Evolutionary conservation across 2,329 filamentous ascomycete genomes (phyloP).

Genomic region (Aureobasidium sp.): DNA sequence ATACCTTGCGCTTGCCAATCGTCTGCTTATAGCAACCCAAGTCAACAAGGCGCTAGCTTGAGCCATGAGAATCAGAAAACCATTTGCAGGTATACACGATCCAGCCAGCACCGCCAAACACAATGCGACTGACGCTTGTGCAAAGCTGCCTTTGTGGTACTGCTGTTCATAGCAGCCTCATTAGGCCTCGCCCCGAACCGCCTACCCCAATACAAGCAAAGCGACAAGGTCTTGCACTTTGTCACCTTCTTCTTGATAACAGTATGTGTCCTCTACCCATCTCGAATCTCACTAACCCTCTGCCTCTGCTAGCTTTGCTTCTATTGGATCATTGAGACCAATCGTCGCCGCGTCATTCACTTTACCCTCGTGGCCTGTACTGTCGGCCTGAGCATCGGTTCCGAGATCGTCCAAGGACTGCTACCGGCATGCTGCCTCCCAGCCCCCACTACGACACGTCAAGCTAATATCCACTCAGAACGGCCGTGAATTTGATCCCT

Average conservation of each 20-base stretch:
- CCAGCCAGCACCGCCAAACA: background rate
- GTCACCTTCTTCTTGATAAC: slow-evolving; percentile 87
- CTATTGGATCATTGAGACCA: slow-evolving; percentile 96
- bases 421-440: slow-evolving; percentile 50
- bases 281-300: background rate
- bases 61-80: slow-evolving; percentile 75
- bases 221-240: slow-evolving; percentile 82
- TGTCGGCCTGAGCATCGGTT: slow-evolving; percentile 61
- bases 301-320: slow-evolving; percentile 50
- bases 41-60: background rate
- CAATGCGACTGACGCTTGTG: background rate
- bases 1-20: background rate
- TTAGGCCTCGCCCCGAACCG: slow-evolving; percentile 62
- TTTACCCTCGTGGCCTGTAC: slow-evolving; percentile 78
- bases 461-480: slow-evolving; percentile 28
- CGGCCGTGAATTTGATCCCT: slow-evolving; percentile 59
- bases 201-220: slow-evolving; percentile 55
- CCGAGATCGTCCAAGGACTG: slow-evolving; percentile 67
- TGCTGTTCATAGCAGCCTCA: slow-evolving; percentile 67
- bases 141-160: slow-evolving; percentile 44
- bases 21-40: background rate
- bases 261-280: slow-evolving; percentile 31
- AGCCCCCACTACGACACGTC: background rate
- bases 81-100: slow-evolving; percentile 67
- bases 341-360: slow-evolving; percentile 75